phyloP scores from a whole-genome alignment of 805 yeast species.

The Candida ipomoeae region DNA sequence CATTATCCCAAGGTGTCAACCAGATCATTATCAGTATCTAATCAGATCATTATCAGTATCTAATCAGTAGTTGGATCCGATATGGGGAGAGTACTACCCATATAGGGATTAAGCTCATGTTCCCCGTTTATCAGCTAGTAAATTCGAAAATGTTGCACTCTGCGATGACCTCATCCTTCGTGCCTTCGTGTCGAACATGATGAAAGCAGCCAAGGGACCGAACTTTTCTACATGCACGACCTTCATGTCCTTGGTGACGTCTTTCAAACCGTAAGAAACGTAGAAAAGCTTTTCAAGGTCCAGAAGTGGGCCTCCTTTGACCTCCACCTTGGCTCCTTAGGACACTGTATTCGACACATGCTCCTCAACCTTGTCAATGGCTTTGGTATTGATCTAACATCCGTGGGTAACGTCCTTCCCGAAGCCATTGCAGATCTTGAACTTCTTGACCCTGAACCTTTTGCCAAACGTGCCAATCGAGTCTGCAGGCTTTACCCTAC shows the following conservation, averaged over 20 bases:
- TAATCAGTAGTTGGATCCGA: no score
- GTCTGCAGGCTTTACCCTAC: no score
- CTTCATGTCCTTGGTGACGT: slow-evolving; percentile 48
- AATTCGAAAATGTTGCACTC: slow-evolving; percentile 40
- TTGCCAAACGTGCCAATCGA: slow-evolving; percentile 29
- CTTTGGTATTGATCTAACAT: slow-evolving; percentile 48
- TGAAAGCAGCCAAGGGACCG: slow-evolving; percentile 59
- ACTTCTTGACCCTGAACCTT: slow-evolving; percentile 40
- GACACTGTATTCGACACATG: slow-evolving; percentile 51
- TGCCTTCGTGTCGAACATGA: slow-evolving; percentile 47
- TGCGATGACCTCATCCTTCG: slow-evolving; percentile 47
- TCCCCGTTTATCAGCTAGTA: no score
- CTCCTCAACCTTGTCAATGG: slow-evolving; percentile 50
- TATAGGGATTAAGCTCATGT: no score
- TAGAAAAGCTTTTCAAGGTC: slow-evolving; percentile 49
- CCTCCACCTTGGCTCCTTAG: slow-evolving; percentile 50
- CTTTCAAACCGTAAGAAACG: slow-evolving; percentile 51
- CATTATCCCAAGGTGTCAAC: no score
- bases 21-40: no score
- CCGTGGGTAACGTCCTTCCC: slow-evolving; percentile 51
- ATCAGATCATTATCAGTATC: no score
- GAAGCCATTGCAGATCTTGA: slow-evolving; percentile 53
- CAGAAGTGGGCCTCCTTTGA: slow-evolving; percentile 50
- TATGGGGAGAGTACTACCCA: no score
- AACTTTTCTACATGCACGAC: slow-evolving; percentile 58